Base-by-base conservation (phyloP, 208 protist species). In the Plasmodiophora brassicae region DNA sequence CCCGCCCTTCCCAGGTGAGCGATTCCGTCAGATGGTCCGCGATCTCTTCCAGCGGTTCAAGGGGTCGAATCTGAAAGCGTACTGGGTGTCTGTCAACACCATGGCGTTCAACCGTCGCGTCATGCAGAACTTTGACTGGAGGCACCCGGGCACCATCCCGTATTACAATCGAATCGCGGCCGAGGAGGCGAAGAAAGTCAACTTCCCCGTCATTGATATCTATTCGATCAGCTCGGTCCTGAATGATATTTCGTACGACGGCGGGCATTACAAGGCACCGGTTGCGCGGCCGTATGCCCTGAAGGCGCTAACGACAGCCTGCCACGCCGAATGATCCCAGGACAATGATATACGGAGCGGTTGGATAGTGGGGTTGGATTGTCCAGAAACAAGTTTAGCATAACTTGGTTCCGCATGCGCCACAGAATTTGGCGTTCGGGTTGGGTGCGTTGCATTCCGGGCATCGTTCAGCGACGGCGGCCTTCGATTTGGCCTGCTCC, bases 221-320 rank as follows among this genome's bases (percentile, higher is more conserved):
- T 78, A 38, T 78, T 32, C 65, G 20, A 78, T 78, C 65, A 78
- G 65, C n/a, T 78, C 65, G 5, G 65, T 32, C n/a, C 41, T 78
- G 65, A 78, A 78, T 32, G 65, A 78, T 38, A 14, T 78, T 14
- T 78, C 65, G 20, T n/a, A 5, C 20, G 65, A 78, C 41, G 32
- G n/a, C 5, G 5, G 32, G 10, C 65, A 78, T 78, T 78, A 38
- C 65, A 78, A 78, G 65, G 65, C 5, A 5, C 65, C 65, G 5
- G 65, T 78, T n/a, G n/a, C n/a, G n/a, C n/a, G n/a, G n/a, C n/a
- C n/a, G n/a, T n/a, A n/a, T n/a, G n/a, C n/a, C n/a, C n/a, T n/a
- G n/a, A n/a, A n/a, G n/a, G n/a, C n/a, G n/a, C n/a, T n/a, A n/a
- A n/a, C n/a, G n/a, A n/a, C n/a, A n/a, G n/a, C n/a, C n/a, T n/a